These are phyloP conservation scores for Hordeum marinum DNA, from an alignment of 176 grass and related monocot genomes.

Conservation along the genomic window DNA sequence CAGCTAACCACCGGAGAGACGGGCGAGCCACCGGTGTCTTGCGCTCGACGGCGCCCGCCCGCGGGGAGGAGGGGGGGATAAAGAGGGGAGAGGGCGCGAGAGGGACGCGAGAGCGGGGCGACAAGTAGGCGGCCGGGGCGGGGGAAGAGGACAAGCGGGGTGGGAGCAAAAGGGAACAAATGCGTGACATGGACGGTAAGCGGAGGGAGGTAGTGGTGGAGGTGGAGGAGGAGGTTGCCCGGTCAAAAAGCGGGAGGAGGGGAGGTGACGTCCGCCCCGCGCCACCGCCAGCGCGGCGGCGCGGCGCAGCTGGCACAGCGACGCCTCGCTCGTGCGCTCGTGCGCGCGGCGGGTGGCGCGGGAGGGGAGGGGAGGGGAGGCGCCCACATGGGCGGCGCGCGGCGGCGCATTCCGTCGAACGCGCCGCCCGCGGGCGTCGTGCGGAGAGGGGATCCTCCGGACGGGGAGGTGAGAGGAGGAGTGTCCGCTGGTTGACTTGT, in stretches of 20 bases:
- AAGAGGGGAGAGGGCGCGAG: neutral
- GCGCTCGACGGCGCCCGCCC: neutral
- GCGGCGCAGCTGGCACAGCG: slow-evolving; percentile 21
- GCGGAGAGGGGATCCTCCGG: neutral
- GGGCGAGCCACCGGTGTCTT: slow-evolving; percentile 11
- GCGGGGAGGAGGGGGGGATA: neutral
- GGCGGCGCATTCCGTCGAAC: slow-evolving; percentile 41
- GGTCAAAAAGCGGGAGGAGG: slow-evolving; percentile 17
- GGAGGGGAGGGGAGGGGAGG: neutral
- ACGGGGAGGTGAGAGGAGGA: neutral
- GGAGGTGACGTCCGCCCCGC: slow-evolving; percentile 17
- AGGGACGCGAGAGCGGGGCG: neutral
- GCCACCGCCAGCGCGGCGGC: neutral
- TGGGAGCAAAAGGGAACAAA: slow-evolving; percentile 26
- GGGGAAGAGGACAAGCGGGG: slow-evolving; percentile 42
- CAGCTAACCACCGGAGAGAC: neutral
- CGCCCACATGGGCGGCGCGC: slow-evolving; percentile 40
- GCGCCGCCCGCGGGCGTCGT: slow-evolving; percentile 12
- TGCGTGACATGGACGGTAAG: slow-evolving; percentile 44
- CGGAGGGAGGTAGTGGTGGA: neutral
- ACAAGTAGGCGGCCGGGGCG: slow-evolving; percentile 22
- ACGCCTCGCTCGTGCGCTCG: neutral
- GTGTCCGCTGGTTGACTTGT: neutral
- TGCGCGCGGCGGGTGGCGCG: slow-evolving; percentile 12
- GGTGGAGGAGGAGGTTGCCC: slow-evolving; percentile 15